Conservation (phyloP, 73 alveolate genomes). For the Breviolum minutum region DNA sequence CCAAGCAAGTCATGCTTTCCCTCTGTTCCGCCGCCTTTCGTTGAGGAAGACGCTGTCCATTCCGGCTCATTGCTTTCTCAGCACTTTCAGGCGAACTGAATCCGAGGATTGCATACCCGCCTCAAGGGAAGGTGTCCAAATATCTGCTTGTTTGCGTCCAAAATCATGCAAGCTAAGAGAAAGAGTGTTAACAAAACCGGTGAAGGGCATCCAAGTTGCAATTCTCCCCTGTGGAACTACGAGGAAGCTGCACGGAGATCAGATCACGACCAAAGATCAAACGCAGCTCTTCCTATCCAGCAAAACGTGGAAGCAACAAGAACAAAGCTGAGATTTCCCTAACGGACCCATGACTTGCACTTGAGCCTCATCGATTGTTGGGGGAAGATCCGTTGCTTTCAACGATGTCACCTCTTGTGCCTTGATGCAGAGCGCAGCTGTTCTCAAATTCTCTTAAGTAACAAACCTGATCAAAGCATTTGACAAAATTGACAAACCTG, state of each 20-base stretch:
- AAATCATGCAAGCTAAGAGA: no score
- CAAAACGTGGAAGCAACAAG: neutral
- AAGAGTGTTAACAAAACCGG: neutral
- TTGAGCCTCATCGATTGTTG: constrained; percentile 33
- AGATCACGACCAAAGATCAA: constrained; percentile 8
- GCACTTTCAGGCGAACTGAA: constrained; percentile 15
- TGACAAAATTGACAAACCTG: no score
- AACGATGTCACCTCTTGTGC: constrained; percentile 12
- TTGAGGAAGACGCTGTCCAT: constrained; percentile 37
- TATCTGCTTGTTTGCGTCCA: neutral
- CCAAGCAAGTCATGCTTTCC: neutral
- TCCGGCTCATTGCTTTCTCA: constrained; percentile 15
- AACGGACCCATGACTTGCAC: neutral
- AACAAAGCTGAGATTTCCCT: no score
- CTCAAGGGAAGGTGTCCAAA: neutral
- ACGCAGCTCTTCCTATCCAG: constrained; percentile 30
- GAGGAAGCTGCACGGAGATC: constrained; percentile 37
- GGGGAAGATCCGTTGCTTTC: constrained; percentile 37
- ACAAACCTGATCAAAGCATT: no score
- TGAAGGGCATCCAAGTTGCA: neutral
- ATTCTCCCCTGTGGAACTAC: constrained; percentile 17
- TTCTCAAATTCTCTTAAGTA: no score
- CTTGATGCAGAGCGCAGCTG: neutral
- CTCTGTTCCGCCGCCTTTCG: neutral
- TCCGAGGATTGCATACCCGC: constrained; percentile 71